Evolutionary conservation across 1,284 basidiomycete species (phyloP).

Genomic region (Boletus sp.): DNA sequence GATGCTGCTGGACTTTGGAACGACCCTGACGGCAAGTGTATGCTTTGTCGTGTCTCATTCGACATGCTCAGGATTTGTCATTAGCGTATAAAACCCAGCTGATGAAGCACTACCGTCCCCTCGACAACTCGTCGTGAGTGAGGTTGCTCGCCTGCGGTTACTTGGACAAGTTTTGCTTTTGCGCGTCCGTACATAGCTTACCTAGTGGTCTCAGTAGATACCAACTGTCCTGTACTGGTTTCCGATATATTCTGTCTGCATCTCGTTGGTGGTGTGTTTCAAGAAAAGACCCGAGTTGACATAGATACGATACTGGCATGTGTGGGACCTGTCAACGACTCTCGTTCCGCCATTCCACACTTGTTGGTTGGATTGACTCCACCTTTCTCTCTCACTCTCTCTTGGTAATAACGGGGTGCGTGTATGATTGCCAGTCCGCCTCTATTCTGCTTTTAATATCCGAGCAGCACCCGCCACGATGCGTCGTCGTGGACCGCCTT

Average conservation of each 20-base stretch:
- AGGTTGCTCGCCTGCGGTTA: slow-evolving; percentile 6
- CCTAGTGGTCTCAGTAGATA: too few species aligned
- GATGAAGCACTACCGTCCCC: slow-evolving; percentile 67
- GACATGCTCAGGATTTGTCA: not conserved
- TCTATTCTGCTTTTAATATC: not conserved
- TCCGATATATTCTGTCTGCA: slow-evolving; percentile 15
- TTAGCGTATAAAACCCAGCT: slow-evolving; percentile 70
- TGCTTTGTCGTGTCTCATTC: not conserved
- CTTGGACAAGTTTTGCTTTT: not conserved
- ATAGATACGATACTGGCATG: slow-evolving; percentile 2
- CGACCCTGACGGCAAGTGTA: slow-evolving; percentile 53
- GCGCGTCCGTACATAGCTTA: not conserved
- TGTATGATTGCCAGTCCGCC: too few species aligned
- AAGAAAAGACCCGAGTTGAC: not conserved
- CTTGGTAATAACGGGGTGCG: slow-evolving; percentile 5
- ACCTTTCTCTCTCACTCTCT: not conserved
- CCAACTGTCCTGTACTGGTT: slow-evolving; percentile 1
- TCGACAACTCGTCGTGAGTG: slow-evolving; percentile 47
- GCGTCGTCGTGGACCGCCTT: slow-evolving; percentile 59
- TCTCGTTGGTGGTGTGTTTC: not conserved
- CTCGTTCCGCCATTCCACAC: too few species aligned
- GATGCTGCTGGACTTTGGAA: slow-evolving; percentile 80
- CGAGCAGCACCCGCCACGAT: slow-evolving; percentile 30
- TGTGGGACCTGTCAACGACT: too few species aligned
- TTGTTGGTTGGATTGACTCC: too few species aligned